A percentile compares a stretch with the other conserved stretches of the same genome.
Conservation (phyloP, 257 asterid species). For the Eucommia ulmoides region DNA sequence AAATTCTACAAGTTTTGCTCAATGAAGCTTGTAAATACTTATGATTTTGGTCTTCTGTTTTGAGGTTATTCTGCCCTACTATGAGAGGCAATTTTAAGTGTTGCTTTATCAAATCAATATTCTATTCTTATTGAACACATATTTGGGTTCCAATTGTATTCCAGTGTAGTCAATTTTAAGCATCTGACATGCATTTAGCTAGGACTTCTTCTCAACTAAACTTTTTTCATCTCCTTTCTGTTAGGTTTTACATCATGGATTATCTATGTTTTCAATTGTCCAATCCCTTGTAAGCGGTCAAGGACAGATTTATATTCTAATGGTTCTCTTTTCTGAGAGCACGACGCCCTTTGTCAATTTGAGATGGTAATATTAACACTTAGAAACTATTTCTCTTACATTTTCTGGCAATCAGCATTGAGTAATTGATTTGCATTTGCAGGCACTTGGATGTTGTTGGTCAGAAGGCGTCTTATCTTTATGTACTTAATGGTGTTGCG, state of each 20-base stretch:
- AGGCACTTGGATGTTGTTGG: conserved; percentile 82
- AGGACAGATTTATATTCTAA: conserved; percentile 63
- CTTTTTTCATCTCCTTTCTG: conserved; percentile 11
- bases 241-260: conserved; percentile 83
- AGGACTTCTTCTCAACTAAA: background rate
- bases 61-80: background rate
- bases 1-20: background rate
- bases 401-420: background rate
- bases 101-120: too few species aligned
- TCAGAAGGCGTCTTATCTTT: conserved; percentile 54
- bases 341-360: conserved; percentile 89
- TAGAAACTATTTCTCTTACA: background rate
- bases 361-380: conserved; percentile 53
- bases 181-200: too few species aligned
- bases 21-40: background rate
- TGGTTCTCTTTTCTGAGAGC: conserved; percentile 87
- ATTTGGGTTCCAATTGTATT: background rate
- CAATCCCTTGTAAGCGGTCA: conserved; percentile 77
- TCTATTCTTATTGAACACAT: background rate
- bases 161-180: too few species aligned
- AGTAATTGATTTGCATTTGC: conserved; percentile 9
- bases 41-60: background rate
- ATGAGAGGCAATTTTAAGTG: too few species aligned
- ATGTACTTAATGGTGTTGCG: conserved; percentile 63
- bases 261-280: conserved; percentile 60